A percentile compares a stretch with the other conserved stretches of the same genome.
phyloP scores from a whole-genome alignment of 805 yeast species.

The Pichia phayaonensis region DNA sequence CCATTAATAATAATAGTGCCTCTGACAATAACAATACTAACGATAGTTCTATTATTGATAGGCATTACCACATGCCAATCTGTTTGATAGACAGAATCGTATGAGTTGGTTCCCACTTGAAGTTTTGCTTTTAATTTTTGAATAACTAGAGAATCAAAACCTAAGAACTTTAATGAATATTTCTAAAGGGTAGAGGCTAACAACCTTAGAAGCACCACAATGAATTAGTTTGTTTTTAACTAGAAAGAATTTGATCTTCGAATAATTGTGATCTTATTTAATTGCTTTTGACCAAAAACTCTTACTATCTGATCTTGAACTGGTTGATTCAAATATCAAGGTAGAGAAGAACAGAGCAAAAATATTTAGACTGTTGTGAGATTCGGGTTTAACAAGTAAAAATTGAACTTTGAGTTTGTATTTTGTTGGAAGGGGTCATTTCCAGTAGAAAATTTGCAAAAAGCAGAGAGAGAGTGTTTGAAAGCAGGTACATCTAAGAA shows the following conservation, averaged over 20 bases:
- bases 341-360: not conserved
- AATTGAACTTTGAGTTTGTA: not conserved
- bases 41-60: no score
- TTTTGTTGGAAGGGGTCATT: not conserved
- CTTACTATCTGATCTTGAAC: conserved; percentile 1
- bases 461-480: no score
- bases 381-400: conserved; percentile 3
- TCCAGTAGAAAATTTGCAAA: not conserved
- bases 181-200: conserved; percentile 12
- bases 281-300: conserved; percentile 5
- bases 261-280: conserved; percentile 2
- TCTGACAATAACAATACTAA: no score
- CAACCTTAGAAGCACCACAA: conserved; percentile 7
- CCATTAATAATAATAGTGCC: no score
- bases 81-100: conserved; percentile 1
- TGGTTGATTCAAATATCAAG: conserved; percentile 1
- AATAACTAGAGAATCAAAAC: not conserved
- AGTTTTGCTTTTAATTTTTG: conserved; percentile 6
- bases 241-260: conserved; percentile 1
- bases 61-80: no score
- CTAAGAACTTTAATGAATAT: conserved; percentile 6
- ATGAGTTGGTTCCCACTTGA: conserved; percentile 9
- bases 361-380: conserved; percentile 2
- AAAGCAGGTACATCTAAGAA: no score
- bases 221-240: conserved; percentile 6